These are phyloP conservation scores for Phialemonium atrogriseum DNA, from an alignment of 2,329 filamentous ascomycete species.

Conservation along the genomic window DNA sequence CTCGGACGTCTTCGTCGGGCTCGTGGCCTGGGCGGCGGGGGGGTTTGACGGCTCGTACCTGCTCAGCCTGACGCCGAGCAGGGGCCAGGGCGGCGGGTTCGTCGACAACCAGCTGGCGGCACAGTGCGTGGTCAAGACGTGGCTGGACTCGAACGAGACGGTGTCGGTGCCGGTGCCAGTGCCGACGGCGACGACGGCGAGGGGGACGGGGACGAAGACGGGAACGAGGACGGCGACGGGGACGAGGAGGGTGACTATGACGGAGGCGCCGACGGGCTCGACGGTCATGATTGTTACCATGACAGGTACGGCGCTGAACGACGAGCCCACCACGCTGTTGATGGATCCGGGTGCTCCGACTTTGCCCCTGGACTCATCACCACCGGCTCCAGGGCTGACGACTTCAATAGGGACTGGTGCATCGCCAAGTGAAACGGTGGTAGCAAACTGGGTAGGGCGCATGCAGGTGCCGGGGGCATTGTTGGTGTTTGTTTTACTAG, in stretches of 20 bases:
- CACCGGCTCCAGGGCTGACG: too few species aligned
- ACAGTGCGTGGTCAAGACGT: constrained; percentile 31
- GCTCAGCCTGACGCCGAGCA: constrained; percentile 32
- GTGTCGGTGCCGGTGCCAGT: background rate
- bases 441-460: too few species aligned
- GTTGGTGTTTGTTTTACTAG: too few species aligned
- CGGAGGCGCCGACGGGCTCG: background rate
- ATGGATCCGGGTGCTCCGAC: too few species aligned
- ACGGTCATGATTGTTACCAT: background rate
- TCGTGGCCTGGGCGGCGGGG: constrained; percentile 38
- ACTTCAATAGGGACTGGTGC: too few species aligned
- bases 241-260: background rate
- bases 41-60: constrained; percentile 33
- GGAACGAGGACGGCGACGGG: background rate
- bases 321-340: background rate
- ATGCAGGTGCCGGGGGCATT: too few species aligned
- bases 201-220: background rate
- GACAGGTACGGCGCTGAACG: background rate
- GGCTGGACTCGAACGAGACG: constrained; percentile 14
- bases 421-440: too few species aligned
- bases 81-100: constrained; percentile 16
- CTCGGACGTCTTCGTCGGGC: constrained; percentile 36
- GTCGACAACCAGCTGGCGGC: constrained; percentile 33
- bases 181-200: background rate
- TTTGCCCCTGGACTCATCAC: too few species aligned